Evolutionary conservation across 176 grass and related monocot species (phyloP), one percentile per base, ranked within the genome.

Genomic region (Chrysopogon serrulatus): DNA sequence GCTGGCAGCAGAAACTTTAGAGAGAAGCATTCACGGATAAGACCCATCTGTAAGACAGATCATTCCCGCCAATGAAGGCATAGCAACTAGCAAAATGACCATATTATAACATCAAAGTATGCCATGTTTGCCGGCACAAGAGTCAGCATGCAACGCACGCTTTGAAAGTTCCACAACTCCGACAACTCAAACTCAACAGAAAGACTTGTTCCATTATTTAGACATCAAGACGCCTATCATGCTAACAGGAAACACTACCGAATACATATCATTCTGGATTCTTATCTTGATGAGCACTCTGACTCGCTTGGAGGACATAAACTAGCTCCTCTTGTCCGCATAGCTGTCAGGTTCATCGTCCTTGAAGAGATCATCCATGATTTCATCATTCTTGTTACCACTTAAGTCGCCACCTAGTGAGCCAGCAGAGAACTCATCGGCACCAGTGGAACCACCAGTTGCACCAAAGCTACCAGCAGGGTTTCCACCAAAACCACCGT

Each of bases 351-450:
- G 74, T 10, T 86, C 79, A 2, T 68, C 65, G 1, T 90, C 87
- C 57, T 87, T 87, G 44, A 78, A 79, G 47, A 80, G 3, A n/a
- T 74, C 82, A 0, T 54, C 66, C 56, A 68, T 48, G 77, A 61
- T 42, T 21, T 85, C 67, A 3, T 79, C 82, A 2, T 86, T 90
- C 88, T 86, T 86, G 84, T 61, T 12, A 3, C 79, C n/a, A 27
- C 33, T 49, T 0, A 83, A 47, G 41, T 51, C 83, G 19, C 60
- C 39, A 53, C 41, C 61, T 63, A 71, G 12, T 3, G 85, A 10
- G 16, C 76, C 33, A 4, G 42, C 21, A 37, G 77, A 8, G 15
- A 82, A 92, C 6, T 69, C 80, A 74, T 67, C 86, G 54, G 41
- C 64, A 0, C 76, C 65, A 0, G 68, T 23, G 14, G 82, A 74